Conservation (phyloP, 306 rosid species). For the Senna tora region DNA sequence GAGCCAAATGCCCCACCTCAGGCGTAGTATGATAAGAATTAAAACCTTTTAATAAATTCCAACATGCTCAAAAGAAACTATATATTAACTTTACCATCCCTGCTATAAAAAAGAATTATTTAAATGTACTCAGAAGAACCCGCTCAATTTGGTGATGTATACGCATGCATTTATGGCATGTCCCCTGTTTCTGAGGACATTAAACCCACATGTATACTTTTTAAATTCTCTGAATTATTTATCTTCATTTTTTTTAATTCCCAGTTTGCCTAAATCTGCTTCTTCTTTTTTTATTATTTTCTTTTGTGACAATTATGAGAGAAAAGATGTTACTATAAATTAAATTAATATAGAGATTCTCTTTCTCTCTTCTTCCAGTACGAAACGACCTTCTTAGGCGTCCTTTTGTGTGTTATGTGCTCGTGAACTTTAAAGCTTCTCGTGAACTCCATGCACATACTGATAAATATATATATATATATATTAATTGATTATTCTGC, state of each 20-base stretch:
- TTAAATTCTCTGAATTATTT: neutral
- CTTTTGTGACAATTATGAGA: neutral
- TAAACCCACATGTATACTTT: constrained; percentile 10
- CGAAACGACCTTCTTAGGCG: constrained; percentile 52
- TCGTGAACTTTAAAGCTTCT: constrained; percentile 63
- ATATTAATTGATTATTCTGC: too few relatives aligned
- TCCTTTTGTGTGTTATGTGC: constrained; percentile 52
- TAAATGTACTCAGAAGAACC: neutral
- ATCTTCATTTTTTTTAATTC: neutral
- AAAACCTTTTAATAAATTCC: neutral
- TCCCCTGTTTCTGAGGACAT: constrained; percentile 13
- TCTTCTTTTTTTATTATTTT: neutral
- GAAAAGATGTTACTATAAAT: constrained; percentile 10
- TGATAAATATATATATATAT: too few relatives aligned
- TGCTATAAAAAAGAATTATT: neutral
- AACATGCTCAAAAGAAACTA: neutral
- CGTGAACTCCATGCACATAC: constrained; percentile 58
- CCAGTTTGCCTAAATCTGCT: constrained; percentile 24
- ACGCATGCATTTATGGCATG: constrained; percentile 7
- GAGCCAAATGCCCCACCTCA: too few relatives aligned
- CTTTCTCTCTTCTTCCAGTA: neutral
- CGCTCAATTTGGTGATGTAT: neutral
- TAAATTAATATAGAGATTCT: neutral
- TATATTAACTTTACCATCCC: neutral
- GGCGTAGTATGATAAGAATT: neutral